phyloP scores from a whole-genome alignment of 108 stramenopile species.

The Stephanodiscus triporus region DNA sequence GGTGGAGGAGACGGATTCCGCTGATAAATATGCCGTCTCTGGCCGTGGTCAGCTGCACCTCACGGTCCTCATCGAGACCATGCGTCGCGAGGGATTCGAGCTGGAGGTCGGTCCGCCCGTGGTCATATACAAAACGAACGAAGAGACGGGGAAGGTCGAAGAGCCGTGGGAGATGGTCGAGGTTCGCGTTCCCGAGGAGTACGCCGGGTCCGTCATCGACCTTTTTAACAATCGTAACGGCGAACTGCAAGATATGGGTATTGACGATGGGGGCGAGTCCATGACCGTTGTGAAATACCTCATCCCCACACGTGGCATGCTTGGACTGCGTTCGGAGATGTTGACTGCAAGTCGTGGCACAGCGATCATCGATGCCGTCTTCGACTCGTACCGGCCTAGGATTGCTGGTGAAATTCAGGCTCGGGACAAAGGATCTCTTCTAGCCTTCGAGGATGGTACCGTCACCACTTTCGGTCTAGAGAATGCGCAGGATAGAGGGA shows the following conservation, averaged over 20 bases:
- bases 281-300: conserved; percentile 91
- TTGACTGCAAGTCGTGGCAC: conserved; percentile 95
- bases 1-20: conserved; percentile 92
- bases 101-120: conserved; percentile 96
- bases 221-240: conserved; percentile 93
- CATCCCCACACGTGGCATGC: conserved; percentile 98
- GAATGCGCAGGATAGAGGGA: conserved; percentile 95
- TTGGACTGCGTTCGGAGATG: conserved; percentile 92
- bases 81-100: conserved; percentile 99
- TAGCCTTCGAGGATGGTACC: conserved; percentile 92
- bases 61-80: conserved; percentile 98
- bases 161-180: conserved; percentile 98
- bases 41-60: conserved; percentile 99
- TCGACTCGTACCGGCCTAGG: conserved; percentile 90
- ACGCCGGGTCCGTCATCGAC: conserved; percentile 91
- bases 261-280: conserved; percentile 81
- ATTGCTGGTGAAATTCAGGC: conserved; percentile 87
- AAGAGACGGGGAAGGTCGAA: conserved; percentile 88
- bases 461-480: conserved; percentile 92
- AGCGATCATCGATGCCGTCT: conserved; percentile 94
- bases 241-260: conserved; percentile 93
- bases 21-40: conserved; percentile 94
- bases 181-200: conserved; percentile 95
- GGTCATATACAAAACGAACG: conserved; percentile 91
- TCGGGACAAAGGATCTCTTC: conserved; percentile 94